Evolutionary conservation across 2,329 filamentous ascomycete species (phyloP), one percentile per base, ranked within the genome.

Genomic region (Cryphonectria parasitica): DNA sequence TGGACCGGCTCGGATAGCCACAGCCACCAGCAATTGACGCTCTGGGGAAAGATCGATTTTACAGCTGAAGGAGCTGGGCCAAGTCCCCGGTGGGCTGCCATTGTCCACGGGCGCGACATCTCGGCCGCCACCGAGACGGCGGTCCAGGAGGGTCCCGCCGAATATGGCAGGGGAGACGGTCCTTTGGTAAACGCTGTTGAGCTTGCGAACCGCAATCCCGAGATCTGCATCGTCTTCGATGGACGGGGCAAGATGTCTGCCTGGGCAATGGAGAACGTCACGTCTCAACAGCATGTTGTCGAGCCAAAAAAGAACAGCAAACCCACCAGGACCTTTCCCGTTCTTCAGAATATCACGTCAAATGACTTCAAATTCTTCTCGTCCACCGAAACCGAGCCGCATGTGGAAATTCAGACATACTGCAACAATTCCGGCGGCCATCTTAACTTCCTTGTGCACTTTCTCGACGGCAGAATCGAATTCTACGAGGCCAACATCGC

Each of bases 251-350:
- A 91, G 74, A 93, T 98, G 91, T 94, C 93, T 56, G 94, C 93
- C 0, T 98, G 95, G 93, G 95, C 94, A 0, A 82, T 99, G 69
- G 95, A 98, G 79, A 95, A 95, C 77, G 88, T 97, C 28, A 91
- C 92, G 49, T 90, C 88, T 75, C 93, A 91, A 77, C 83, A 86
- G 43, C 89, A 88, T n/a, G 58, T 88, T n/a, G 58, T 63, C 25
- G 69, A 60, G 15, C 43, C 68, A n/a, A 72, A 69, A 31, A 45
- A 39, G 31, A 62, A 64, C 22, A 45, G 43, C 22, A 74, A 88
- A 88, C 71, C 85, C 17, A 87, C 89, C 39, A 89, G 90, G 73
- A 88, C 95, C n/a, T 97, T 96, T 83, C 96, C 94, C 77, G 90
- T 98, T 75, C 90, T 93, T 1, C 92, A 97, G 49, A 62, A 66